Evolutionary conservation across 2,329 filamentous ascomycete species (phyloP).

Genomic region (Periglandula ipomoeae): DNA sequence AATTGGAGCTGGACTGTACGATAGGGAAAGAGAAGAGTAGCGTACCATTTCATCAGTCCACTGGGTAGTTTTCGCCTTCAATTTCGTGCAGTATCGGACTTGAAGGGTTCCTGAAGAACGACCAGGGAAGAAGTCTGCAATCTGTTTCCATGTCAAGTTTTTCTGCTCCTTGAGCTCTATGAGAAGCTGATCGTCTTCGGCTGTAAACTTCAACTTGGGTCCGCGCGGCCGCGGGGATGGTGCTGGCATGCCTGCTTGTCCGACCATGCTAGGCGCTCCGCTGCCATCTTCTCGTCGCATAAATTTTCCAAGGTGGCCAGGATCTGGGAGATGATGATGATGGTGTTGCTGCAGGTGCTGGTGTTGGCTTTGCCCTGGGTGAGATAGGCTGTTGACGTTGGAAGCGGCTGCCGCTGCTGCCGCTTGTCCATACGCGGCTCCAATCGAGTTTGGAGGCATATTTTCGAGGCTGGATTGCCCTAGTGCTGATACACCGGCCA

Average conservation of each 20-base stretch:
- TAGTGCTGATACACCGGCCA: constrained; percentile 40
- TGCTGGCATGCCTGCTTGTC: constrained; percentile 76
- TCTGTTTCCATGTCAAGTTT: constrained; percentile 94
- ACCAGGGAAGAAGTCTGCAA: constrained; percentile 90
- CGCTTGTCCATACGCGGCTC: constrained; percentile 40
- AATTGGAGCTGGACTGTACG: constrained; percentile 10
- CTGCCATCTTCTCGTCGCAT: constrained; percentile 50
- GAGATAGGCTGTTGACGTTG: constrained; percentile 3
- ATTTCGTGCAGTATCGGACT: constrained; percentile 88
- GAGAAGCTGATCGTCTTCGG: constrained; percentile 80
- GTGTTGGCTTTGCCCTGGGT: constrained; percentile 9
- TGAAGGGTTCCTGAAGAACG: constrained; percentile 84
- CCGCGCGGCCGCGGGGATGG: constrained; percentile 74
- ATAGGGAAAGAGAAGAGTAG: constrained; percentile 7
- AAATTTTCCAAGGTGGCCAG: constrained; percentile 60
- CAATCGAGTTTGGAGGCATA: constrained; percentile 44
- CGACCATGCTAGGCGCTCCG: constrained; percentile 75
- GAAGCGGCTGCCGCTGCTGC: constrained; percentile 21
- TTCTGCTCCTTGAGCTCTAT: constrained; percentile 92
- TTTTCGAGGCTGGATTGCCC: constrained; percentile 46
- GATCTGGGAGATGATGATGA: constrained; percentile 71
- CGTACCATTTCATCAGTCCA: constrained; percentile 92
- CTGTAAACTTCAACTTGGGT: constrained; percentile 88
- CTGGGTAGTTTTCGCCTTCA: constrained; percentile 86
- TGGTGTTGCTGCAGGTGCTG: constrained; percentile 62